Evolutionary conservation across 768 basidiomycete species (phyloP).

Genomic region (Leccinum barrowsii): DNA sequence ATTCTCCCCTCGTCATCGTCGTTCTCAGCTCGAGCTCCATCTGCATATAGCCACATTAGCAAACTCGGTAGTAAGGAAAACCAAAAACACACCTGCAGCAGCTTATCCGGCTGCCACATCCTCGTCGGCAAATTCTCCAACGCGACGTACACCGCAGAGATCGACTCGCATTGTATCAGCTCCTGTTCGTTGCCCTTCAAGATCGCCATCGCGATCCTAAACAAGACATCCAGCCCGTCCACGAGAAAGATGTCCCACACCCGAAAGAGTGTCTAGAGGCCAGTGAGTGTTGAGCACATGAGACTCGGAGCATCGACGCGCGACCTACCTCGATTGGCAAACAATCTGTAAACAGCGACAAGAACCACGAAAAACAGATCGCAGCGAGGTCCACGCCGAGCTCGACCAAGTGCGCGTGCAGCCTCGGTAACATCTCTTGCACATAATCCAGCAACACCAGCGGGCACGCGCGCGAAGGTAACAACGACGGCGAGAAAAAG

Average conservation of each 20-base stretch:
- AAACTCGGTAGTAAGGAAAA: too few species aligned
- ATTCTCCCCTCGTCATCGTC: constrained; percentile 50
- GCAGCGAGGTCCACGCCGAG: constrained; percentile 89
- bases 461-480: constrained; percentile 93
- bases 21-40: constrained; percentile 55
- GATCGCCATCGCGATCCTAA: constrained; percentile 86
- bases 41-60: constrained; percentile 28
- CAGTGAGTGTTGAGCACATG: too few species aligned
- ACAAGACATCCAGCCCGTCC: constrained; percentile 87
- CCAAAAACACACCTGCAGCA: constrained; percentile 63
- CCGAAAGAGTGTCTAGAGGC: constrained; percentile 71
- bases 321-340: constrained; percentile 85
- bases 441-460: constrained; percentile 87
- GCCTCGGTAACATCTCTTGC: constrained; percentile 67
- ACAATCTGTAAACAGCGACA: constrained; percentile 81
- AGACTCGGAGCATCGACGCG: neutral
- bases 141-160: constrained; percentile 85
- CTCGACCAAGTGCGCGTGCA: constrained; percentile 70
- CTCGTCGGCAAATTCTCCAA: constrained; percentile 87
- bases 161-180: constrained; percentile 77
- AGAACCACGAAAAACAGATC: constrained; percentile 97
- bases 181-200: constrained; percentile 82
- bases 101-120: constrained; percentile 90
- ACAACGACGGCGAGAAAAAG: constrained; percentile 89
- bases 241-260: constrained; percentile 96